Conservation (phyloP, 2,329 filamentous ascomycete genomes). For the Diaporthe citrichinensis region DNA sequence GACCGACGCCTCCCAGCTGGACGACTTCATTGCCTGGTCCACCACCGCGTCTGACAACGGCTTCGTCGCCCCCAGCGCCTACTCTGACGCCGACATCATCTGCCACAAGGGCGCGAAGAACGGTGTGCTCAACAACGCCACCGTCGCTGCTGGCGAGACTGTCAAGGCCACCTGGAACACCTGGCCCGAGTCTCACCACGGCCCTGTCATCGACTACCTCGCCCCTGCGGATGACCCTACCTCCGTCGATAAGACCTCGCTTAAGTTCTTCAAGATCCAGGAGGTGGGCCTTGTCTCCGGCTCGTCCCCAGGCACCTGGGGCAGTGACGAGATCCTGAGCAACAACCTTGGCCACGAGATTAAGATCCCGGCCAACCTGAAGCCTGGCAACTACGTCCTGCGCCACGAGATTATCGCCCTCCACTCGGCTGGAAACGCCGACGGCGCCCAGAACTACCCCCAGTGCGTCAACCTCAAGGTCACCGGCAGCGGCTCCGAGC, state of each 20-base stretch:
- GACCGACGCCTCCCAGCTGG: constrained; percentile 32
- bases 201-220: constrained; percentile 75
- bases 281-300: constrained; percentile 65
- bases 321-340: constrained; percentile 61
- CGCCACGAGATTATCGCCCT: constrained; percentile 65
- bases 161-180: constrained; percentile 56
- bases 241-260: constrained; percentile 63
- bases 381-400: constrained; percentile 58
- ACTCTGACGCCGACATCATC: constrained; percentile 54
- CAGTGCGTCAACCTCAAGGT: constrained; percentile 63
- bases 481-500: constrained; percentile 52
- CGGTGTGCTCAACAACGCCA: constrained; percentile 51
- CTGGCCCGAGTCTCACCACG: constrained; percentile 57
- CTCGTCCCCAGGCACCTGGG: constrained; percentile 63
- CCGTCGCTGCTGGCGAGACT: constrained; percentile 53
- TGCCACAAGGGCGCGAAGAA: constrained; percentile 52
- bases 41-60: constrained; percentile 52
- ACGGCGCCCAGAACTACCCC: constrained; percentile 63
- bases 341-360: constrained; percentile 60
- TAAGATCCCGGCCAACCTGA: constrained; percentile 56
- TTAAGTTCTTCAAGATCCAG: constrained; percentile 76
- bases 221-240: constrained; percentile 71
- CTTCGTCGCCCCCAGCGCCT: constrained; percentile 56
- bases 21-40: constrained; percentile 42
- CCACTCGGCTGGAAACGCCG: constrained; percentile 55